These are phyloP conservation scores for Gossypium davidsonii DNA, from an alignment of 441 rosid genomes.

Conservation along the genomic window DNA sequence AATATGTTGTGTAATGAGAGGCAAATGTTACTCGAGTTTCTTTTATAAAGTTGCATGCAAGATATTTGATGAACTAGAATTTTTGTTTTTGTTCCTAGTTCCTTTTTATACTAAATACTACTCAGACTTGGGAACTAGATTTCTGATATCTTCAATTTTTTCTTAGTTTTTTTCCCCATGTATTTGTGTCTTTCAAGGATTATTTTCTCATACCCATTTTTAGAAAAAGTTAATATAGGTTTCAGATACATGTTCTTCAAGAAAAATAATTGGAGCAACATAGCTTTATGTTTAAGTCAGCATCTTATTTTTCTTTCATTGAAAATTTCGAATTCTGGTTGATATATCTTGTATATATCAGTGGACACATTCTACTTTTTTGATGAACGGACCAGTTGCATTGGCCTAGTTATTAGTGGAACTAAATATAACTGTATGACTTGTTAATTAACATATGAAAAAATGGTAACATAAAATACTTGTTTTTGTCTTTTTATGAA, in stretches of 20 bases:
- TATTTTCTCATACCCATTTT: neutral
- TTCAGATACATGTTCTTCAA: neutral
- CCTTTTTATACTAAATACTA: neutral
- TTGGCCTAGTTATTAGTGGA: neutral
- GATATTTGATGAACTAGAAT: neutral
- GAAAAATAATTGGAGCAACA: neutral
- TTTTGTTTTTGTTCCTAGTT: neutral
- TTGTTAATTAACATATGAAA: neutral
- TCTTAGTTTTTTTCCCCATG: neutral
- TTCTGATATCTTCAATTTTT: neutral
- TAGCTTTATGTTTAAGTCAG: neutral
- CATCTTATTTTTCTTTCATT: neutral
- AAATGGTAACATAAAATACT: neutral
- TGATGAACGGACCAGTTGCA: neutral
- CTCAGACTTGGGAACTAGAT: neutral
- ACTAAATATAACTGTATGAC: neutral
- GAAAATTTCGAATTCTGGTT: neutral
- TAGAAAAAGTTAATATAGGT: neutral
- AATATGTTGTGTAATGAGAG: neutral
- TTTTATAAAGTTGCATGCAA: conserved; percentile 10
- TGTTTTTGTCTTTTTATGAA: conserved; percentile 7
- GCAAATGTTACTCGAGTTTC: conserved; percentile 7
- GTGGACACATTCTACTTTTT: neutral
- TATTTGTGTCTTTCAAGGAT: neutral
- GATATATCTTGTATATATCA: neutral